These are phyloP conservation scores for Fusarium scirpi DNA, from an alignment of 2,329 filamentous ascomycete genomes.

Conservation along the genomic window DNA sequence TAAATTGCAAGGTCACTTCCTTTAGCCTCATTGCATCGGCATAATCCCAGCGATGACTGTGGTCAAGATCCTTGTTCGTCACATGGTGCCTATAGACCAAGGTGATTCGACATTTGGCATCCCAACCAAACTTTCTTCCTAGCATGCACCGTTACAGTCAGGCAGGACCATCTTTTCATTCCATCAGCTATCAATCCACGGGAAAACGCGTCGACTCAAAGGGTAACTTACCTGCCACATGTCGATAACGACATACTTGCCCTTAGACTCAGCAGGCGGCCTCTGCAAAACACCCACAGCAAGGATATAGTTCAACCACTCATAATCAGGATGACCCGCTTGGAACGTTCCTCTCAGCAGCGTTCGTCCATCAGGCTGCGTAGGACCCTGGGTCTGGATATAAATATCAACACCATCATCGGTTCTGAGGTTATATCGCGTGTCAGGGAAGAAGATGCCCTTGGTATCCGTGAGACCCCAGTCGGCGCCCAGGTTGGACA, in stretches of 20 bases:
- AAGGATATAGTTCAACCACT: constrained; percentile 54
- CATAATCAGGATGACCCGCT: constrained; percentile 51
- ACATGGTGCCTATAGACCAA: constrained; percentile 4
- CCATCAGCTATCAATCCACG: background rate
- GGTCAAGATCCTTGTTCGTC: background rate
- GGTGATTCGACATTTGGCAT: background rate
- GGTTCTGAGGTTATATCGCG: constrained; percentile 55
- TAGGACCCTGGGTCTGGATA: constrained; percentile 53
- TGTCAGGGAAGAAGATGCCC: constrained; percentile 55
- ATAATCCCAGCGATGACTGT: background rate
- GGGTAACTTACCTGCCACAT: constrained; percentile 41
- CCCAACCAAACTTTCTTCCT: constrained; percentile 2
- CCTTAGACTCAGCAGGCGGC: constrained; percentile 8
- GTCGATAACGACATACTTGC: constrained; percentile 45
- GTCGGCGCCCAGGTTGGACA: constrained; percentile 52
- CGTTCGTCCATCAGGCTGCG: constrained; percentile 50
- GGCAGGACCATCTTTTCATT: constrained; percentile 29
- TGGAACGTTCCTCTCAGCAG: constrained; percentile 51
- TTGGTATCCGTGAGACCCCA: constrained; percentile 53
- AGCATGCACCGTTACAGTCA: constrained; percentile 5
- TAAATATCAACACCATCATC: constrained; percentile 54
- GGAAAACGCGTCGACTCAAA: accelerated
- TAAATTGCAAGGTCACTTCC: background rate
- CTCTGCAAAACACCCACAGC: constrained; percentile 41
- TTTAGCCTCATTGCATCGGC: background rate